Conservation (phyloP, 139 green algal species). For the Auxenochlorella protothecoides region DNA sequence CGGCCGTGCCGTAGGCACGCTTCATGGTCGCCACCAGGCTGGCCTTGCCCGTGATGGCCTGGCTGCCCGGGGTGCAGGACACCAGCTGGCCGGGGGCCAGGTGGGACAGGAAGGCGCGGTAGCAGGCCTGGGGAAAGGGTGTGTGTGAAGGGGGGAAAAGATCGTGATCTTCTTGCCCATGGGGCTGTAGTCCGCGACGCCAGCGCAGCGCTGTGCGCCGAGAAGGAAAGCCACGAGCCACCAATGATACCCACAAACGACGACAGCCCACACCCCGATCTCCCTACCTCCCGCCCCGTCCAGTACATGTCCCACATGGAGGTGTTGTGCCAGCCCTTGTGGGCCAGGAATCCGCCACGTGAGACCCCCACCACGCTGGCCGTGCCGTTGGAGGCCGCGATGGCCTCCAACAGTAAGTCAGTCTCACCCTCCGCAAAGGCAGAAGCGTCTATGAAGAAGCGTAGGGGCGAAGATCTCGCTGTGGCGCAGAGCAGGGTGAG, state of each 20-base stretch:
- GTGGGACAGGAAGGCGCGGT: constrained; percentile 8
- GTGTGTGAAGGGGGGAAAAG: too few species aligned
- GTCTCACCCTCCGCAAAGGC: constrained; percentile 38
- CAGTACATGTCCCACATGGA: constrained; percentile 39
- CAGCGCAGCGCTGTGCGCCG: too few species aligned
- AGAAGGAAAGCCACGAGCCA: too few species aligned
- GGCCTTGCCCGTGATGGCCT: constrained; percentile 40
- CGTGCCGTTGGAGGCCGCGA: constrained; percentile 6
- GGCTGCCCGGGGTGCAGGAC: constrained; percentile 45
- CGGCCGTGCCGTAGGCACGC: constrained; percentile 33
- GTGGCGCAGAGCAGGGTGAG: neutral
- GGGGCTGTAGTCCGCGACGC: too few species aligned
- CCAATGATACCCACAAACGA: too few species aligned
- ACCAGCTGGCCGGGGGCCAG: constrained; percentile 27
- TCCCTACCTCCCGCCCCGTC: constrained; percentile 17
- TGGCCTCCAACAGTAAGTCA: constrained; percentile 22
- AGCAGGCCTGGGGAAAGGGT: constrained; percentile 17
- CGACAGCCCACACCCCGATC: too few species aligned
- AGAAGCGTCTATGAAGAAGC: constrained; percentile 43
- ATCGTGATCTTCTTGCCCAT: too few species aligned
- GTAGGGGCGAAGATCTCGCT: constrained; percentile 1
- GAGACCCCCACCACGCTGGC: constrained; percentile 27
- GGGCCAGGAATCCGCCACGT: constrained; percentile 15
- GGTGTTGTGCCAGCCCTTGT: constrained; percentile 33
- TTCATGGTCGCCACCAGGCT: constrained; percentile 36